Conservation (phyloP, 352 stramenopile genomes). For the Phytophthora agathidicida region DNA sequence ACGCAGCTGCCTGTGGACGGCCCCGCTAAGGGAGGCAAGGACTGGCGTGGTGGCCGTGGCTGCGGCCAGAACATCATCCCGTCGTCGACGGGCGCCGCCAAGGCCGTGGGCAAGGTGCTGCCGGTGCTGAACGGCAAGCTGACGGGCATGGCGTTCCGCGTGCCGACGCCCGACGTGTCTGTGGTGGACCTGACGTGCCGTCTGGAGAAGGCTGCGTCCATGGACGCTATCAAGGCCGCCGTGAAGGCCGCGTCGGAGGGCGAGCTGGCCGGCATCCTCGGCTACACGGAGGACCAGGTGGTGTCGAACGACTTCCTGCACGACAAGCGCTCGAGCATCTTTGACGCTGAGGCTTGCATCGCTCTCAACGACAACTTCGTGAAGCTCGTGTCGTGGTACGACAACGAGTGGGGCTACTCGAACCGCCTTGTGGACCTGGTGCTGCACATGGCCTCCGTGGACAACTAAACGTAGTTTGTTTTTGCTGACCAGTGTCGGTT, state of each 20-base stretch:
- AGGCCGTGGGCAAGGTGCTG: slow-evolving; percentile 78
- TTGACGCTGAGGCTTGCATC: slow-evolving; percentile 38
- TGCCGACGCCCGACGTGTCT: slow-evolving; percentile 89
- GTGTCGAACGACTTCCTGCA: slow-evolving; percentile 98
- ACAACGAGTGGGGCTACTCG: slow-evolving; percentile 99
- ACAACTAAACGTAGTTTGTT: slow-evolving; percentile 48
- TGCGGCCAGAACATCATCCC: slow-evolving; percentile 99
- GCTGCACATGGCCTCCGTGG: slow-evolving; percentile 90
- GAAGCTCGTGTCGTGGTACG: slow-evolving; percentile 99
- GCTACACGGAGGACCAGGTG: slow-evolving; percentile 97
- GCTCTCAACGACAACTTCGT: slow-evolving; percentile 97
- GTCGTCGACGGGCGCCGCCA: slow-evolving; percentile 96
- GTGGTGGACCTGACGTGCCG: slow-evolving; percentile 90
- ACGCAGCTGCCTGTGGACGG: slow-evolving; percentile 98
- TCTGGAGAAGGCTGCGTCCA: slow-evolving; percentile 90
- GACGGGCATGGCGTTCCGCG: slow-evolving; percentile 92
- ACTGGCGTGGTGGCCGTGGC: slow-evolving; percentile 97
- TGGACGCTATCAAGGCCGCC: slow-evolving; percentile 97
- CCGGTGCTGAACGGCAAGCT: slow-evolving; percentile 92
- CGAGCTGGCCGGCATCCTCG: slow-evolving; percentile 96
- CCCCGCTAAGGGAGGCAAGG: slow-evolving; percentile 93
- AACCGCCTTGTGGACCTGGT: slow-evolving; percentile 97
- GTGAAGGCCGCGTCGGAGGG: slow-evolving; percentile 95
- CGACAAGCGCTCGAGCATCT: slow-evolving; percentile 74
- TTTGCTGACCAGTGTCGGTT: too few relatives aligned